Base-by-base conservation (phyloP, 2,329 filamentous ascomycete species). In the Colletotrichum coccodes region DNA sequence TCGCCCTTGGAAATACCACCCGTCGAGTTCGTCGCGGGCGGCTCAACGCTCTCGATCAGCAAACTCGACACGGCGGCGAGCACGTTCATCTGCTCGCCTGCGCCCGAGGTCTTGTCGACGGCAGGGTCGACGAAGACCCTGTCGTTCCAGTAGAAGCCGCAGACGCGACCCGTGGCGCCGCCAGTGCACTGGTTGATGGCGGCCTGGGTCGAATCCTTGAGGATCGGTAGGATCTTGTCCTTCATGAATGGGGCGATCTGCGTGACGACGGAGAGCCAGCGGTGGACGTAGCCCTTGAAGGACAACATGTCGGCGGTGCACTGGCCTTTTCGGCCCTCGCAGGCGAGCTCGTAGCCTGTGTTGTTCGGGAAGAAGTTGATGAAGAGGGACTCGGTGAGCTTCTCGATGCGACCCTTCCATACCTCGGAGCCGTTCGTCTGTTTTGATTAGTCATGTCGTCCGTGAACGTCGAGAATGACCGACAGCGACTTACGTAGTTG, bases 261-360 rank as follows among this genome's bases (percentile, higher is more conserved):
- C 2, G 88, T 86, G 1, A 87, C 84, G 26, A 86, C 83, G 4
- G 87, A 84, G 72, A 94, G 82, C 89, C 90, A 92, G 46, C 90
- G 86, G 72, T 89, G 85, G 21, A 93, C 82, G 66, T 91, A 90
- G 44, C 91, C 91, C 79, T 93, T 93, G 86, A 92, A 94, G 2
- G 89, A 88, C 68, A 88, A 79, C 84, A 94, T 92, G 74, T 95
- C 93, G 54, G 87, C 84, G 66, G 90, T 90, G 82, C 93, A 95
- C 23, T 81, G 85, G 26, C 75, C 79, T 3, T 84, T 80, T 32
- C 76, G 73, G 38, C 75, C 73, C 72, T 94, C 92, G 80, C 93
- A 95, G 14, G 89, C 83, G 3, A 88, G 79, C 78, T 95, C 93
- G 64, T 82, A 89, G 73, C 92, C 89, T 72, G 91, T 83, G 47